Percentiles rank a stretch among this genome's conserved stretches.
Evolutionary conservation across 805 yeast species (phyloP).

Genomic region (Starmerella sirachaensis): DNA sequence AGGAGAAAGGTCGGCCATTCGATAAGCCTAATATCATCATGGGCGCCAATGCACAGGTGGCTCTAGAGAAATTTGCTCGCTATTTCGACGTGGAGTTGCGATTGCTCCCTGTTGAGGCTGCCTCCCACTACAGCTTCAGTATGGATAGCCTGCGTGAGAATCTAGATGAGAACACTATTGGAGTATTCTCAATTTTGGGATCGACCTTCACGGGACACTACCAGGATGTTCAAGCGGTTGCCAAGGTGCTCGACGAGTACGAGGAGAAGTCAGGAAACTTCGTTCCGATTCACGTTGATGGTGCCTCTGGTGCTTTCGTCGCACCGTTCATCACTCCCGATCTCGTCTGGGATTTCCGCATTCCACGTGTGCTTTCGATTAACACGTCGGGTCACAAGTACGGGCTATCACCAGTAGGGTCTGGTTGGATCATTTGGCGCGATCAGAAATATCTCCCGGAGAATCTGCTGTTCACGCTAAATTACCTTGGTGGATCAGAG

Average conservation of each 20-base stretch:
- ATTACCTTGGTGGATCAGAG: slow-evolving; percentile 79
- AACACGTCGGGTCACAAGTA: slow-evolving; percentile 90
- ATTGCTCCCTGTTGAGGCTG: slow-evolving; percentile 50
- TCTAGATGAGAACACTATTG: slow-evolving; percentile 86
- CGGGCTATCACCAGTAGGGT: slow-evolving; percentile 81
- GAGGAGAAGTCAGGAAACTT: slow-evolving; percentile 54
- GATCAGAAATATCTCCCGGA: slow-evolving; percentile 52
- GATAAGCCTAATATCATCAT: slow-evolving; percentile 72
- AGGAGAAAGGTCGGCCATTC: slow-evolving; percentile 45
- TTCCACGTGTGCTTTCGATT: slow-evolving; percentile 68
- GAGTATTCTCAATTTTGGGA: slow-evolving; percentile 77
- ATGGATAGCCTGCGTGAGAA: slow-evolving; percentile 44
- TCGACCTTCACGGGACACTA: slow-evolving; percentile 90
- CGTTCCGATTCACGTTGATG: slow-evolving; percentile 85
- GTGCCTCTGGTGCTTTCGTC: slow-evolving; percentile 81
- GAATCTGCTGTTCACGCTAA: slow-evolving; percentile 61
- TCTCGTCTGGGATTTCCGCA: slow-evolving; percentile 70
- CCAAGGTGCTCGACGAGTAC: slow-evolving; percentile 53
- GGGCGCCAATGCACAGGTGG: slow-evolving; percentile 92
- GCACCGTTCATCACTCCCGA: slow-evolving; percentile 77
- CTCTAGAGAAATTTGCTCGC: slow-evolving; percentile 84
- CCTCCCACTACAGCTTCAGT: slow-evolving; percentile 56
- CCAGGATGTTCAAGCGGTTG: slow-evolving; percentile 57
- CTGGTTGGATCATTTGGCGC: slow-evolving; percentile 87
- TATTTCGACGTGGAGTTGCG: slow-evolving; percentile 87